Conservation (phyloP, 2,329 filamentous ascomycete genomes). For the Ciborinia camelliae region DNA sequence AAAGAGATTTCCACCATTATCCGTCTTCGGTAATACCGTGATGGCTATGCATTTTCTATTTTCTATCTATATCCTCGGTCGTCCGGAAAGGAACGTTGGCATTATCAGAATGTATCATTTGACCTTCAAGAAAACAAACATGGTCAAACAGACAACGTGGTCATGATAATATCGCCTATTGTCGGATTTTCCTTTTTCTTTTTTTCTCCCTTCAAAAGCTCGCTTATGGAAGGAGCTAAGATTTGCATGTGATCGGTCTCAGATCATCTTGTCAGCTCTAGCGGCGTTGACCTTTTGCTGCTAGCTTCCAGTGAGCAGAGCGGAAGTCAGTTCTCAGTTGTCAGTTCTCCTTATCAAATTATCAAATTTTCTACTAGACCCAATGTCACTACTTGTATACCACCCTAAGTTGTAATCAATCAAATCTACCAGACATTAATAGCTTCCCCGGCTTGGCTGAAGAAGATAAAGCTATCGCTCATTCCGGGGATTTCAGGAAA, state of each 20-base stretch:
- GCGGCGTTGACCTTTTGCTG: too few species aligned
- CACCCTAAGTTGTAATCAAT: too few species aligned
- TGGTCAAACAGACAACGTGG: background rate
- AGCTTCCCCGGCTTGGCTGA: too few species aligned
- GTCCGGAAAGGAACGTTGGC: constrained; percentile 1
- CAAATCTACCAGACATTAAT: too few species aligned
- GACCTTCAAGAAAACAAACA: constrained; percentile 9
- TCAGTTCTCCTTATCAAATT: too few species aligned
- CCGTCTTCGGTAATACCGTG: background rate
- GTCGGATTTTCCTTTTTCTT: background rate
- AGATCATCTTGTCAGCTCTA: background rate
- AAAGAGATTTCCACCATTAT: background rate
- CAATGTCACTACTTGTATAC: too few species aligned
- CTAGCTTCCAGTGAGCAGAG: too few species aligned
- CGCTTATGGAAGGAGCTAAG: background rate
- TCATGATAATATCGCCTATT: background rate
- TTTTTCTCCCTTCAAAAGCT: too few species aligned
- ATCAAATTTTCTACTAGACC: too few species aligned
- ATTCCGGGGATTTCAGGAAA: too few species aligned
- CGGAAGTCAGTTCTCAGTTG: too few species aligned
- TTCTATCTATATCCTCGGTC: constrained; percentile 15
- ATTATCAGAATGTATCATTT: constrained; percentile 12
- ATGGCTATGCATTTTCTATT: background rate
- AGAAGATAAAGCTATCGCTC: too few species aligned
- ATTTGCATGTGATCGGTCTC: constrained; percentile 12